Base-by-base conservation (phyloP, 495 filamentous ascomycete species). In the Talaromyces thailandensis region DNA sequence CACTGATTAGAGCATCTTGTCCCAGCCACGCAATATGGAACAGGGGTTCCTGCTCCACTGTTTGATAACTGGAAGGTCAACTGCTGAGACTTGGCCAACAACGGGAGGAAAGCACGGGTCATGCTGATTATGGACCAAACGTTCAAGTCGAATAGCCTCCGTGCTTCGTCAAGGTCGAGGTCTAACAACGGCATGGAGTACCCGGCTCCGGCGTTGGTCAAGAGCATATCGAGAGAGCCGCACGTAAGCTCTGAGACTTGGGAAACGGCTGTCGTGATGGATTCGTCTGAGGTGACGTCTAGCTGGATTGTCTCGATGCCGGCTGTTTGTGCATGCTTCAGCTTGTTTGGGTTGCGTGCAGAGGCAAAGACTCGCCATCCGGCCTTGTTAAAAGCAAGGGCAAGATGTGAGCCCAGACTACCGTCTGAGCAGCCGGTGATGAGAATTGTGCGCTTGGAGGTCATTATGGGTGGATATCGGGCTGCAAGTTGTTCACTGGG, bases 401-500 rank as follows among this genome's bases (percentile, higher is more conserved):
- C 79, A 12, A 80, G 68, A 12, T 76, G 75, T 14, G 68, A 65
- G 14, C 79, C 73, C 55, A 81, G 69, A 56, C 79, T 73, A 28
- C 73, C 79, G 40, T 73, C 67, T 63, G 69, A 76, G 67, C 75
- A 81, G 52, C 78, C 79, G 16, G 79, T 82, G 52, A 82, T 77
- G 2, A 82, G 67, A 28, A 69, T 64, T 2, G 65, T 66, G 4
- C 48, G 48, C 24, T 51, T 51, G 7, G 48, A 51, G 18, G 48
- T 11, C 48, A 51, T 51, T 51, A 18, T 51, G 14, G 23, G 45
- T 50, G 45, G 45, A 11, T 21, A 23, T 50, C 45, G n/a, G 12
- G 23, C 45, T 23, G 11, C 45, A 50, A 50, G 45, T 21, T 5
- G 11, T 50, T 23, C 45, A 50, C 45, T 50, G 45, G 45, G 6